A percentile compares a stretch with the other conserved stretches of the same genome.
These are phyloP conservation scores for Gaertneriomyces semiglobifer DNA, from an alignment of 192 early-diverging fungal genomes.

Conservation along the genomic window DNA sequence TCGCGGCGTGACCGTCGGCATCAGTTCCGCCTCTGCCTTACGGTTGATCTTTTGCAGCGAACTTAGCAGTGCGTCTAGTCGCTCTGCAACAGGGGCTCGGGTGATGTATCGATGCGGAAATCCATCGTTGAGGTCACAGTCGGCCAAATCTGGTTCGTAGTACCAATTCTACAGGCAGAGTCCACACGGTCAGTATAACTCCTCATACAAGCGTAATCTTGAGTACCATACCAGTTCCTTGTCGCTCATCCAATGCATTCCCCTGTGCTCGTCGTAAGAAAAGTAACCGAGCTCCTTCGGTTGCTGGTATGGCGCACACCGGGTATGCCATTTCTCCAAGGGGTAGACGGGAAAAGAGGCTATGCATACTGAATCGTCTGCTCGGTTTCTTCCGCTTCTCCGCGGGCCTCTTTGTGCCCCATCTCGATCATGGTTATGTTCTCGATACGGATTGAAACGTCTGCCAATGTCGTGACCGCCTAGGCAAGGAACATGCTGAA, in stretches of 20 bases:
- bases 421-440: too few species aligned
- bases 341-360: constrained; percentile 14
- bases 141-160: constrained; percentile 17
- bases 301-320: constrained; percentile 32
- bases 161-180: constrained; percentile 15
- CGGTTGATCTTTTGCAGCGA: constrained; percentile 25
- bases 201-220: background rate
- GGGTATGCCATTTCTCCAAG: constrained; percentile 14
- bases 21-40: background rate
- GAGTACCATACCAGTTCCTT: constrained; percentile 23
- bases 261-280: constrained; percentile 32
- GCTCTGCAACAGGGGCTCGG: constrained; percentile 64
- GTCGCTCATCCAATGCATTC: constrained; percentile 15
- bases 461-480: too few species aligned
- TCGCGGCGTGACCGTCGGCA: constrained; percentile 6
- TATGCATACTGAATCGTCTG: background rate
- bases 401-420: too few species aligned
- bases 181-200: constrained; percentile 7
- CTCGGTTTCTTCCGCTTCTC: too few species aligned
- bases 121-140: constrained; percentile 52
- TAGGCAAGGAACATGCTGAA: too few species aligned
- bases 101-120: constrained; percentile 64
- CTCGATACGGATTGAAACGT: too few species aligned
- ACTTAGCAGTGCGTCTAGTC: constrained; percentile 77
- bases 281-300: constrained; percentile 43